Percentiles rank a stretch among this genome's conserved stretches.
Conservation (phyloP, 495 filamentous ascomycete genomes). For the Thermothielavioides terrestris region DNA sequence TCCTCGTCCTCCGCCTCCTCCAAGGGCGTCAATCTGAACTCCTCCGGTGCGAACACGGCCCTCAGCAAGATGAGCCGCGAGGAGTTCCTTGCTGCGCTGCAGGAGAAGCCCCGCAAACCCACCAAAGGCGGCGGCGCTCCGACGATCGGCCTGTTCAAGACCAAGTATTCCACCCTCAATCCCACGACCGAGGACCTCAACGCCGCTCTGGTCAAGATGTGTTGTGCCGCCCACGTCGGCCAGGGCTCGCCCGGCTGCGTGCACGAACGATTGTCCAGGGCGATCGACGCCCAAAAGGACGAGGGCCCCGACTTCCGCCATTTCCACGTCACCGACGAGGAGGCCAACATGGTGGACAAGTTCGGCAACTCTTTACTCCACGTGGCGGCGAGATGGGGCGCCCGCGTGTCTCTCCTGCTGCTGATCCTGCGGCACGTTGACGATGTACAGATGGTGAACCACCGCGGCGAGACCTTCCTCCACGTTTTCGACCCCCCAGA, state of each 20-base stretch:
- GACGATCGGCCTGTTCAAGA: conserved; percentile 11
- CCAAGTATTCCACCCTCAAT: conserved; percentile 15
- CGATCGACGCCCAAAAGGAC: conserved; percentile 21
- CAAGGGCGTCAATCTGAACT: conserved; percentile 18
- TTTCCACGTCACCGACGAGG: conserved; percentile 23
- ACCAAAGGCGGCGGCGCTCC: conserved; percentile 4
- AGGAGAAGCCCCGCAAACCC: conserved; percentile 21
- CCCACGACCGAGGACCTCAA: conserved; percentile 26
- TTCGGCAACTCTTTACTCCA: conserved; percentile 28
- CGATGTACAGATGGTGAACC: conserved; percentile 23
- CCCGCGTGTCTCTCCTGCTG: conserved; percentile 23
- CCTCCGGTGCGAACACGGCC: conserved; percentile 15
- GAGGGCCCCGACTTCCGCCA: conserved; percentile 20
- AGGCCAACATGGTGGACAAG: conserved; percentile 24
- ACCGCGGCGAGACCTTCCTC: conserved; percentile 28
- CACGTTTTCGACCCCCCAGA: conserved; percentile 26
- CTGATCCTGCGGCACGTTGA: conserved; percentile 24
- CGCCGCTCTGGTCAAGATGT: conserved; percentile 21
- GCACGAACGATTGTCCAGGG: conserved; percentile 23
- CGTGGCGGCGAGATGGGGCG: conserved; percentile 27
- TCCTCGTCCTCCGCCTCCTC: conserved; percentile 27
- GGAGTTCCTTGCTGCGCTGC: conserved; percentile 22
- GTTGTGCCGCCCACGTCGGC: conserved; percentile 17
- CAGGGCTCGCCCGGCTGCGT: conserved; percentile 11
- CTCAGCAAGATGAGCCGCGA: conserved; percentile 28